Evolutionary conservation across 2,329 filamentous ascomycete genomes (phyloP), one percentile per base, ranked within the genome.

Genomic region (Fusarium fujikuroi): DNA sequence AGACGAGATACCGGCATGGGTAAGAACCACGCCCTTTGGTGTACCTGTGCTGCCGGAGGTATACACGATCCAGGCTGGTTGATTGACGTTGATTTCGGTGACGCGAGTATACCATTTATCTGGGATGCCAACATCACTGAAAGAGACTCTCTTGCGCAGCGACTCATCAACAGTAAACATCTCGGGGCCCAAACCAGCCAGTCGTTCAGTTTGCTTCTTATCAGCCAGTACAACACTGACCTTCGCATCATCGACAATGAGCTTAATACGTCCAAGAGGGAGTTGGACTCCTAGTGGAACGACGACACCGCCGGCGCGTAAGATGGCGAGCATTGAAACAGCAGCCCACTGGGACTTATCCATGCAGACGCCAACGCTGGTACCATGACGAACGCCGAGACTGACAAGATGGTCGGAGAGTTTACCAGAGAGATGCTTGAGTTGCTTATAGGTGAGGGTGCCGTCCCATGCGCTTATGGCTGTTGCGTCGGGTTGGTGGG

Each of bases 11-110:
- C 54, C 56, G 3, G 18, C 28, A 21, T 63, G 61, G 3, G 58
- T 46, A 11, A 63, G 42, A 0, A 61, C 18, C 9, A 63, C 61
- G 1, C 61, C 61, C 9, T 63, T 63, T 7, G 61, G 61, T 18
- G 36, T 61, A 4, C 61, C 61, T 1, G 61, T 63, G 4, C 42
- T 49, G 1, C 61, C 61, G 1, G 61, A 63, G 1, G 61, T 64
- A n/a, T 61, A 64, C 9, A 64, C 37, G 4, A 64, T 52, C 61
- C 61, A 64, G 4, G 61, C 61, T 7, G 56, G 32, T 1, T 43
- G 28, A 12, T 18, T 50, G 32, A 30, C 23, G 6, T 28, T 46
- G 43, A 21, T n/a, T 25, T 47, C 8, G 6, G 18, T 37, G 15
- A 30, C 28, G 3, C 30, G 28, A 25, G 39, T 23, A 6, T 44